Evolutionary conservation across 768 basidiomycete genomes (phyloP), one percentile per base, ranked within the genome.

Genomic region (Galerina marginata): DNA sequence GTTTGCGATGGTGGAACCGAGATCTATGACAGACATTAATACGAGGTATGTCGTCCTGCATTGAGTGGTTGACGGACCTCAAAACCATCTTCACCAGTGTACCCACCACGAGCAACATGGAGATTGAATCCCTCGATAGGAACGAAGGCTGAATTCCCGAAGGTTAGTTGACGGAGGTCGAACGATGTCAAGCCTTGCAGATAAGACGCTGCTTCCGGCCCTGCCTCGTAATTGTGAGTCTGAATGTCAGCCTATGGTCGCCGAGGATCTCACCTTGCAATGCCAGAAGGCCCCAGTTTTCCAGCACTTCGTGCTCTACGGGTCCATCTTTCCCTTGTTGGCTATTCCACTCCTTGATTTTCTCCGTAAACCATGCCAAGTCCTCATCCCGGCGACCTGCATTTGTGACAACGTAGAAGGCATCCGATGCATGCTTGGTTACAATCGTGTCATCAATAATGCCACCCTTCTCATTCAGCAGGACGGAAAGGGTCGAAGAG

Each of bases 1-100:
- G 94, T 89, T 50, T 91, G 82, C 3, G 83, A 80, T 0, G 93
- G 92, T 1, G 93, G 93, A 43, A 96, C 89, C 4, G 94, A 96
- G 62, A 98, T 94, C 94, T 93, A 65, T 4, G 47, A 40, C 14
- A 25, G 60, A 40, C 39, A 48, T 60, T 33, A 33, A 33, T 33
- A 33, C 7, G 29, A 33, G 29, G 40, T 58, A 54, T 47, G 26
- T 39, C 20, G 26, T 38, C 26, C 15, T 59, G 4, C 38, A 33
- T 43, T 26, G 37, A 29, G 37, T 15, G 45, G 12, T 44, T 23
- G 50, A 49, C 47, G 33, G 62, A 88, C 95, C 83, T 99, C 97
- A 65, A 99, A 99, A 0, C 97, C 97, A 74, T 99, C 97, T 76
- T 99, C 97, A 10, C 97, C 97, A 0, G 97, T 99, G 76, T 99